Evolutionary conservation across 495 filamentous ascomycete species (phyloP).

Genomic region (Aspergillus incahuasiensis): DNA sequence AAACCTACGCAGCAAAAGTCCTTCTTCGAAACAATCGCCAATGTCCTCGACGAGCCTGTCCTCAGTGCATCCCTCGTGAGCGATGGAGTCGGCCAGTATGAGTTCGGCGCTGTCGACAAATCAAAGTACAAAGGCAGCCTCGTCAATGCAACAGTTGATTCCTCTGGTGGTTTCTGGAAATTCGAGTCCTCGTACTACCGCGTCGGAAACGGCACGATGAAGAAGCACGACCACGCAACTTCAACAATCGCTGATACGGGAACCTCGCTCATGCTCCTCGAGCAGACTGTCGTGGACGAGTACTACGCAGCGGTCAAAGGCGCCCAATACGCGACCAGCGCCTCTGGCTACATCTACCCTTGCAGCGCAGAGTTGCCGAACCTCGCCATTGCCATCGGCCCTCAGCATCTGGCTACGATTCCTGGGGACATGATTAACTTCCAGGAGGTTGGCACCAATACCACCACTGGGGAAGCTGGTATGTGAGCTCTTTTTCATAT

Average conservation of each 20-base stretch:
- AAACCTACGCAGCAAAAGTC: conserved; percentile 63
- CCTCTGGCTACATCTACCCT: conserved; percentile 62
- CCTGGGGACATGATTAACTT: conserved; percentile 67
- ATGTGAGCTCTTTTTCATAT: conserved; percentile 15
- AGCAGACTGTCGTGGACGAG: conserved; percentile 50
- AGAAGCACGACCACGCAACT: conserved; percentile 26
- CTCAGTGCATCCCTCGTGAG: conserved; percentile 66
- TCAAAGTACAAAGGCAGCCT: conserved; percentile 61
- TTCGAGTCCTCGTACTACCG: conserved; percentile 56
- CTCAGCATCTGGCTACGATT: conserved; percentile 54
- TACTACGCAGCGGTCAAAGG: conserved; percentile 62
- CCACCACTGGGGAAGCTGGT: conserved; percentile 36
- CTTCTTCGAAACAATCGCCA: conserved; percentile 74
- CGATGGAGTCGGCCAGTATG: conserved; percentile 62
- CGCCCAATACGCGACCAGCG: conserved; percentile 41
- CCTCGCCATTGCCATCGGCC: conserved; percentile 61
- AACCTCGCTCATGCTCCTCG: conserved; percentile 67
- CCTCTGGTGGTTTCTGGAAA: conserved; percentile 69
- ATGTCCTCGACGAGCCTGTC: conserved; percentile 58
- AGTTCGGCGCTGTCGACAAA: conserved; percentile 69
- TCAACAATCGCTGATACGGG: conserved; percentile 67
- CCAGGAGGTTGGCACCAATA: conserved; percentile 47
- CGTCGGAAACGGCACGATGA: conserved; percentile 42
- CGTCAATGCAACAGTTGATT: conserved; percentile 60
- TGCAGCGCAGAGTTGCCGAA: conserved; percentile 60